phyloP scores from a whole-genome alignment of 2,329 filamentous ascomycete species.

The Diaporthe caulivora region DNA sequence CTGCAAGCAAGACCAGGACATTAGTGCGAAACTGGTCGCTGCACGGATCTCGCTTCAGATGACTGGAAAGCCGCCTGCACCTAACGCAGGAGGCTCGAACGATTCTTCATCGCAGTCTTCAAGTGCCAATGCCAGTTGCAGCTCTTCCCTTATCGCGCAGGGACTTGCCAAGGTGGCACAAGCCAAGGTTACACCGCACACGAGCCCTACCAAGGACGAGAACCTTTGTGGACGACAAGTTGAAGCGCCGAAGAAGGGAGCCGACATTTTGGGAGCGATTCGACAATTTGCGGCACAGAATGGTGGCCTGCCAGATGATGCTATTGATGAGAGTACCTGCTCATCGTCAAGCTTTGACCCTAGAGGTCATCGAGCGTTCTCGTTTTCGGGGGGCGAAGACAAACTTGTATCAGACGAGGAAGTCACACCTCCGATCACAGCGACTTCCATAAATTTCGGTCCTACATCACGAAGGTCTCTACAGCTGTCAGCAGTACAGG shows the following conservation, averaged over 20 bases:
- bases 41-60: slow-evolving; percentile 19
- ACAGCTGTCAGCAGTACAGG: background rate
- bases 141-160: slow-evolving; percentile 36
- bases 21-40: slow-evolving; percentile 19
- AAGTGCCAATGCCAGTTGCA: slow-evolving; percentile 25
- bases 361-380: slow-evolving; percentile 4
- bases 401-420: background rate
- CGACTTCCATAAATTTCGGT: background rate
- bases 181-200: slow-evolving; percentile 34
- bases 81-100: slow-evolving; percentile 3
- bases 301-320: slow-evolving; percentile 36
- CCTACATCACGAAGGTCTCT: background rate
- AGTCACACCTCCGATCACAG: background rate
- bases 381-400: slow-evolving; percentile 17
- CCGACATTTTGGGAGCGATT: slow-evolving; percentile 22
- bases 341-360: slow-evolving; percentile 2
- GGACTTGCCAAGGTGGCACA: slow-evolving; percentile 32
- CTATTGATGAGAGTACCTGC: slow-evolving; percentile 32
- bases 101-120: slow-evolving; percentile 32
- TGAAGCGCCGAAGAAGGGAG: background rate
- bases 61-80: background rate
- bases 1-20: background rate
- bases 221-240: slow-evolving; percentile 18
- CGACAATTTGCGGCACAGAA: slow-evolving; percentile 34
- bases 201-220: slow-evolving; percentile 33